Conservation (phyloP, 371 early-diverging fungal species). For the Apophysomyces sp. region DNA sequence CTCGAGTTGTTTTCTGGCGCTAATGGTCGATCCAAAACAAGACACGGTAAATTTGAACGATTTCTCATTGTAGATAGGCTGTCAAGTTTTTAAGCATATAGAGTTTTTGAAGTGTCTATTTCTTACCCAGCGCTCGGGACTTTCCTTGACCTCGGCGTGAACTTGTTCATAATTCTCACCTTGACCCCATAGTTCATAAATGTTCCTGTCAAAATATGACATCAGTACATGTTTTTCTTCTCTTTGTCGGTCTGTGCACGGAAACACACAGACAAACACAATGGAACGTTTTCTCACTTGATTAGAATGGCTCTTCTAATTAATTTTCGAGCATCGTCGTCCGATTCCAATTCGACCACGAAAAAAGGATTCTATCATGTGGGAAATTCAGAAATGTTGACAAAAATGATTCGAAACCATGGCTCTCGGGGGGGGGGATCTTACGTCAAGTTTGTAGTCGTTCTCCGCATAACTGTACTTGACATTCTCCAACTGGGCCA, state of each 20-base stretch:
- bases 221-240: too few relatives aligned
- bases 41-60: conserved; percentile 86
- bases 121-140: conserved; percentile 59
- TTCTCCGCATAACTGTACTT: conserved; percentile 50
- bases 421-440: not conserved
- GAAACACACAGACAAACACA: too few relatives aligned
- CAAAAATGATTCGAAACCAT: too few relatives aligned
- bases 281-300: too few relatives aligned
- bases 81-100: not conserved
- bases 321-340: conserved; percentile 73
- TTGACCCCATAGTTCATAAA: conserved; percentile 79
- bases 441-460: conserved; percentile 57
- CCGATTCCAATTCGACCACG: conserved; percentile 67
- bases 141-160: conserved; percentile 55
- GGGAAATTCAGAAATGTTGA: not conserved
- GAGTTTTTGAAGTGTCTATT: not conserved
- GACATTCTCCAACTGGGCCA: conserved; percentile 74
- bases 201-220: conserved; percentile 45
- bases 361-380: conserved; percentile 73
- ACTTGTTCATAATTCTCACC: conserved; percentile 65
- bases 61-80: conserved; percentile 55
- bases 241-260: too few relatives aligned
- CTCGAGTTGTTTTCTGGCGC: conserved; percentile 66
- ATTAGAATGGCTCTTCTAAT: conserved; percentile 84
- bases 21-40: conserved; percentile 72